Evolutionary conservation across 1,284 basidiomycete genomes (phyloP), one percentile per base, ranked within the genome.

Genomic region (Somion occarium): DNA sequence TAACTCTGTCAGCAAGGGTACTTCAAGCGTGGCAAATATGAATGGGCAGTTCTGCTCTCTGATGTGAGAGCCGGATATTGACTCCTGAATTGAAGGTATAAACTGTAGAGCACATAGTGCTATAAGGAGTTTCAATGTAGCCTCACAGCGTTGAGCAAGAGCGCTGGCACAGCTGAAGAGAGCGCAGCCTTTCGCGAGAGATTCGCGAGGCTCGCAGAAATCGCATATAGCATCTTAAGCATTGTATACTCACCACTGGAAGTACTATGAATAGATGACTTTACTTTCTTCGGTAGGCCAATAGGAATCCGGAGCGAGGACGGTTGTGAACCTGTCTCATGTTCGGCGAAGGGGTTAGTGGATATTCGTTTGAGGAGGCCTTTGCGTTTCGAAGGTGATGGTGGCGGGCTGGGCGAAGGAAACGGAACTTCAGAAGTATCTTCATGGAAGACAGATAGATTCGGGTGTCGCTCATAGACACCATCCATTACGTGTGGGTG

Each of bases 391-490:
- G 67, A 68, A 2, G 68, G 69, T 0, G 80, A 82, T 37, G 67
- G 62, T 0, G 79, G 79, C 2, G 77, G 76, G 46, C 71, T 77
- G 4, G 72, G 70, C 38, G 64, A 61, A 37, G 70, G 62, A 51
- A 68, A 63, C 46, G 65, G 62, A 39, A 68, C 57, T 56, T 76
- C 74, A 19, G 69, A 22, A 4, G 63, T 60, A 30, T 68, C 59
- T 25, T 49, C 49, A 53, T 78, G 76, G 56, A 82, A 82, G 54
- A 79, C 69, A 22, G 80, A 82, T 53, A 82, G 60, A 63, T 82
- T 80, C 42, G 80, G 75, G 55, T 81, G 79, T 53, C 81, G 77
- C 61, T 83, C 77, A 47, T 72, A 73, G 38, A 82, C 74, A 59
- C 72, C 71, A 43, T 70, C 64, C 56, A 83, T 63, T 30, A 82